A percentile compares a stretch with the other conserved stretches of the same genome.
Evolutionary conservation across 331 rosid genomes (phyloP).

Genomic region (Erythrophleum ivorense): DNA sequence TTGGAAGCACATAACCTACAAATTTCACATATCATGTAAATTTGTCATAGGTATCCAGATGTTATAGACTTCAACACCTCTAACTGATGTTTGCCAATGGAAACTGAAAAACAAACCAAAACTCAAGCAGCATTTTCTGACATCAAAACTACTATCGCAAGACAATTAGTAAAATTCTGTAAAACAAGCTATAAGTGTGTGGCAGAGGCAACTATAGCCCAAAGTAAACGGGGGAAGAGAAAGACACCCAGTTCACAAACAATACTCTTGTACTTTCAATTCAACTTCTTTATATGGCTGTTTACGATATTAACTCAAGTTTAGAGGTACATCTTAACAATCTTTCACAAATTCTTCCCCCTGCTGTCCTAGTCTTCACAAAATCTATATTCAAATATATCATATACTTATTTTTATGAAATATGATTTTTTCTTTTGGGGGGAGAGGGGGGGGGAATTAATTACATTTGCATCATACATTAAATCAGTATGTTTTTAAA

Average conservation of each 20-base stretch:
- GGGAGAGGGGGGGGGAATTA: too few species aligned
- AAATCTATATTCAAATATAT: neutral
- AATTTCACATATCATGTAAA: neutral
- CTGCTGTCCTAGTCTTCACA: neutral
- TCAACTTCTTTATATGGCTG: neutral
- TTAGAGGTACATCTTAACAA: neutral
- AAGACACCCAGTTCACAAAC: neutral
- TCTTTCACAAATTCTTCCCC: neutral
- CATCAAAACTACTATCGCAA: neutral
- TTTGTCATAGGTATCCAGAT: neutral
- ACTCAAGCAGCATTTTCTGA: constrained; percentile 6
- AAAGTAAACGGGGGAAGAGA: neutral
- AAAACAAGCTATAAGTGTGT: neutral
- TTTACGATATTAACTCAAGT: neutral
- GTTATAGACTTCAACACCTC: constrained; percentile 6
- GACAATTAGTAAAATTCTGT: neutral
- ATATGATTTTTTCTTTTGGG: neutral
- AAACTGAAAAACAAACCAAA: constrained; percentile 17
- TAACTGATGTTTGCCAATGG: neutral
- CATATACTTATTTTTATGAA: neutral
- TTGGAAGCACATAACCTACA: constrained; percentile 67
- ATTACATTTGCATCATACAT: neutral
- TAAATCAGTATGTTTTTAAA: neutral
- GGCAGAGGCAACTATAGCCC: neutral
- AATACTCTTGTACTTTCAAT: neutral